Evolutionary conservation across 1,284 basidiomycete genomes (phyloP).

Genomic region (Papiliotrema fonsecae): DNA sequence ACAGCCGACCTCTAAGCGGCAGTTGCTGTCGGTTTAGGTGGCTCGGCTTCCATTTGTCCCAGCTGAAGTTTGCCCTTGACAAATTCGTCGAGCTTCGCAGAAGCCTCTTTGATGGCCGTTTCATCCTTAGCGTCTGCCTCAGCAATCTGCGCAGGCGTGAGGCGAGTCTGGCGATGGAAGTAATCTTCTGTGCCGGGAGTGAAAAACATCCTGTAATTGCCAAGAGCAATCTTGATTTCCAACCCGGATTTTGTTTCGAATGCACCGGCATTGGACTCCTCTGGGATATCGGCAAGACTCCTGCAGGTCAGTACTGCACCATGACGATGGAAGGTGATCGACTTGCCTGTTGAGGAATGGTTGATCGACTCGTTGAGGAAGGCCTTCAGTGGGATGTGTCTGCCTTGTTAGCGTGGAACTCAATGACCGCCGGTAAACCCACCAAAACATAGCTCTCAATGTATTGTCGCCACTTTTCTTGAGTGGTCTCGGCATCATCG

Average conservation of each 20-base stretch:
- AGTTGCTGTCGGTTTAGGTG: background rate
- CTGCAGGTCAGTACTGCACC: conserved; percentile 4
- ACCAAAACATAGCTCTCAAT: conserved; percentile 82
- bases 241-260: conserved; percentile 48
- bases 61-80: background rate
- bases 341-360: conserved; percentile 72
- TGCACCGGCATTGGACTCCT: conserved; percentile 7
- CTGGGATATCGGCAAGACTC: conserved; percentile 16
- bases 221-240: conserved; percentile 60
- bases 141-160: background rate
- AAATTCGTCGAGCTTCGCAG: conserved; percentile 1
- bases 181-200: conserved; percentile 50
- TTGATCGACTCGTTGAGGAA: conserved; percentile 54
- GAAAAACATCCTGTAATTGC: conserved; percentile 70
- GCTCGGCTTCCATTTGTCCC: background rate
- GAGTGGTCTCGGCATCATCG: conserved; percentile 76
- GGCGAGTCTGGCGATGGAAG: conserved; percentile 1
- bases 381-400: conserved; percentile 51
- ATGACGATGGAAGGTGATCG: background rate
- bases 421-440: too few relatives aligned
- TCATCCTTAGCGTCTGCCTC: background rate
- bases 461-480: conserved; percentile 83
- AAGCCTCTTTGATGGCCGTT: background rate
- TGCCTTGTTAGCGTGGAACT: conserved; percentile 17
- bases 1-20: too few relatives aligned